Percentiles rank a stretch among this genome's conserved stretches.
Evolutionary conservation across 805 yeast genomes (phyloP).

Genomic region (Komagataella ulmi): DNA sequence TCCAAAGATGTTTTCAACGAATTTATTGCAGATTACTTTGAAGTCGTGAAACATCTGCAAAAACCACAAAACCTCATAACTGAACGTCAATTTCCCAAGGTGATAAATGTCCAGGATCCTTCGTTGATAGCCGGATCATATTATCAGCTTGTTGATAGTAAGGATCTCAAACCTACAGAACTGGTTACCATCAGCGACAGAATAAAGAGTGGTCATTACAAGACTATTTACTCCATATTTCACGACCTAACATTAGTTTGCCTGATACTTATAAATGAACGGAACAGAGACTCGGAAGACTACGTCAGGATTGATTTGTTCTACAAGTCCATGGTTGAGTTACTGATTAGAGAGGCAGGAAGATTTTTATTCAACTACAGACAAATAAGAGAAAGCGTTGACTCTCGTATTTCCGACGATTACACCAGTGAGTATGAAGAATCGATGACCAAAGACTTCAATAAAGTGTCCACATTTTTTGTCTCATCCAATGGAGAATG

Average conservation of each 20-base stretch:
- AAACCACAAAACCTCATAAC: not conserved
- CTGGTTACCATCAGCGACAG: slow-evolving; percentile 27
- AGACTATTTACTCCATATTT: slow-evolving; percentile 38
- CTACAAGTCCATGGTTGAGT: slow-evolving; percentile 47
- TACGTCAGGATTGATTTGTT: slow-evolving; percentile 48
- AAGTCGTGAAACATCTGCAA: not conserved
- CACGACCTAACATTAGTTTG: slow-evolving; percentile 57
- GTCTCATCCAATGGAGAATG: slow-evolving; percentile 50
- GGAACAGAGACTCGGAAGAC: slow-evolving; percentile 31
- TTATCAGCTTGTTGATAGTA: not conserved
- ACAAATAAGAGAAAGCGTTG: slow-evolving; percentile 4
- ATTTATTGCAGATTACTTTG: slow-evolving; percentile 9
- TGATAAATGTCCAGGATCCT: not conserved
- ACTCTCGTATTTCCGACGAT: not conserved
- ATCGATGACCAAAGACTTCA: slow-evolving; percentile 42
- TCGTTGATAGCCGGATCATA: not conserved
- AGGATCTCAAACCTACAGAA: not conserved
- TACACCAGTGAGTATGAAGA: slow-evolving; percentile 18
- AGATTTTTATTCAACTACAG: slow-evolving; percentile 22
- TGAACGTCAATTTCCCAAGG: not conserved
- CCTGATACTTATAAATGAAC: slow-evolving; percentile 29
- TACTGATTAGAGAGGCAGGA: slow-evolving; percentile 48
- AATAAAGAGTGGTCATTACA: slow-evolving; percentile 24
- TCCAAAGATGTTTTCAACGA: not conserved
- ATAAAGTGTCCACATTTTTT: slow-evolving; percentile 41